These are phyloP conservation scores for Hypoxylon rickii DNA, from an alignment of 495 filamentous ascomycete genomes.

Conservation along the genomic window DNA sequence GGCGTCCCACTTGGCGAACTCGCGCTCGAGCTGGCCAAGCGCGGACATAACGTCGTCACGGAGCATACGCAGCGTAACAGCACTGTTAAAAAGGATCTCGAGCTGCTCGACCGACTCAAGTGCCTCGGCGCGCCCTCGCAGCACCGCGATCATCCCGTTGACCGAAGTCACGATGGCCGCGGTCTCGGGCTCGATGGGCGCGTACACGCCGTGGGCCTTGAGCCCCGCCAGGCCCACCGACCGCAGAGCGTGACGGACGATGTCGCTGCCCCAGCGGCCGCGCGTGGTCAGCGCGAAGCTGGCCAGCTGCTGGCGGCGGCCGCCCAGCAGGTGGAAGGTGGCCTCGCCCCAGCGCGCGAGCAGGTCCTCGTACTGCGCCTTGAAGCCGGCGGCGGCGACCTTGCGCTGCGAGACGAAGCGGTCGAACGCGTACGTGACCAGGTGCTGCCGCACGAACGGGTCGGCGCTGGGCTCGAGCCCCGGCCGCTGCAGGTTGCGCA, in stretches of 20 bases:
- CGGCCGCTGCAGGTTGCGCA: constrained; percentile 4
- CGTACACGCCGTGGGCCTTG: constrained; percentile 11
- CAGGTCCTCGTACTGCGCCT: background rate
- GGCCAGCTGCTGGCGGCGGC: constrained; percentile 1
- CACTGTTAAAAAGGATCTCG: constrained; percentile 5
- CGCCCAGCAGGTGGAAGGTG: constrained; percentile 3
- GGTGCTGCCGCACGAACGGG: no score
- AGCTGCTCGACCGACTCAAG: constrained; percentile 15
- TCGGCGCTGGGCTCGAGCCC: no score
- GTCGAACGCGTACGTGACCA: constrained; percentile 18
- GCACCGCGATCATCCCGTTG: constrained; percentile 20
- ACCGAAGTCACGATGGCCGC: constrained; percentile 10
- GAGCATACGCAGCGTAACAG: background rate
- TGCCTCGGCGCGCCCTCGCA: background rate
- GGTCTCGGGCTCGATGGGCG: constrained; percentile 3
- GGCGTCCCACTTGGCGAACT: constrained; percentile 5
- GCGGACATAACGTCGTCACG: background rate
- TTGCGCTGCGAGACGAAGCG: constrained; percentile 21
- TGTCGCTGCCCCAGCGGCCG: constrained; percentile 20
- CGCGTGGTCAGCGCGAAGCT: constrained; percentile 2
- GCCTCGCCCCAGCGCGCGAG: background rate
- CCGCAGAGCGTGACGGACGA: constrained; percentile 1
- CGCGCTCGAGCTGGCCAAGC: background rate
- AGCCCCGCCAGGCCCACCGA: constrained; percentile 7
- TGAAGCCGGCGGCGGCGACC: background rate